phyloP scores from a whole-genome alignment of 441 rosid genomes.

The Geranium incanum region DNA sequence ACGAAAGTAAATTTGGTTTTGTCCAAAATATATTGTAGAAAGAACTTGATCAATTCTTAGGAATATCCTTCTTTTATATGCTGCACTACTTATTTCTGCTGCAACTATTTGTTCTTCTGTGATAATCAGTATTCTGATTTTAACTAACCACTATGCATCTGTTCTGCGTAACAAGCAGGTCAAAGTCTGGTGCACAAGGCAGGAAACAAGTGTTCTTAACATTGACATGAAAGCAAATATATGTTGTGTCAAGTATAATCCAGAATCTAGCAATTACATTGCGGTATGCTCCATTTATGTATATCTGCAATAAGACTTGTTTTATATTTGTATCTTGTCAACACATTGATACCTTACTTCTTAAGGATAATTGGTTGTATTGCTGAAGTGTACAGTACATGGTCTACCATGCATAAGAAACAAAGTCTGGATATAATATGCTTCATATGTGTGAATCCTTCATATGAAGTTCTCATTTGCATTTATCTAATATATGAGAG shows the following conservation, averaged over 20 bases:
- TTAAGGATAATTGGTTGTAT: not conserved
- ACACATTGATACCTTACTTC: conserved; percentile 9
- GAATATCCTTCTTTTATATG: not conserved
- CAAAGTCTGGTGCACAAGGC: conserved; percentile 96
- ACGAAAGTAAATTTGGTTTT: not conserved
- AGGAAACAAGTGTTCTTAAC: conserved; percentile 88
- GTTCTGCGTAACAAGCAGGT: conserved; percentile 48
- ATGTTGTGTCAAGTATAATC: conserved; percentile 97
- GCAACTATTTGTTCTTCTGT: not conserved
- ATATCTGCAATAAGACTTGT: conserved; percentile 2
- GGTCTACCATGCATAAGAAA: not conserved
- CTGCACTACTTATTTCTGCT: not conserved
- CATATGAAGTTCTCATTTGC: not conserved
- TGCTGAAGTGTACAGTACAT: not conserved
- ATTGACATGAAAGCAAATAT: conserved; percentile 98
- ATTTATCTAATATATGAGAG: not conserved
- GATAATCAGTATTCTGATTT: conserved; percentile 10
- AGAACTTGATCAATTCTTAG: not conserved
- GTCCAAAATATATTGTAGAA: not conserved
- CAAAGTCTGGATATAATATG: not conserved
- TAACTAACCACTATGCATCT: conserved; percentile 14
- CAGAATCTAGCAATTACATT: conserved; percentile 86
- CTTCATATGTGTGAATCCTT: not conserved
- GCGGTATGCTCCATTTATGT: conserved; percentile 51
- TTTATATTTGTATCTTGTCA: conserved; percentile 10